These are phyloP conservation scores for Cercospora zeina DNA, from an alignment of 2,329 filamentous ascomycete species.

Conservation along the genomic window DNA sequence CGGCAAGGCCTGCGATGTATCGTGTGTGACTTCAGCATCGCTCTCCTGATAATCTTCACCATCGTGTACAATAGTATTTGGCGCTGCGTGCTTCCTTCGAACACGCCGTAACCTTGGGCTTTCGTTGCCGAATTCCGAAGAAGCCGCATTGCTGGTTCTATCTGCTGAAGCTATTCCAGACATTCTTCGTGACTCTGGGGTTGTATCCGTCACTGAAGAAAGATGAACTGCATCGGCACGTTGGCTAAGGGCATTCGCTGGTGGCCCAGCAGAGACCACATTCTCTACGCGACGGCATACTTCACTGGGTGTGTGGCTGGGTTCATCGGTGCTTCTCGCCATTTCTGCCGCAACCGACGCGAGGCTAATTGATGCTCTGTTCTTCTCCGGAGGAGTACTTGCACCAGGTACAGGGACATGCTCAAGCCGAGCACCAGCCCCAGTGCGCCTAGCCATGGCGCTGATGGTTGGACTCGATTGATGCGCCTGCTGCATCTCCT, in stretches of 20 bases:
- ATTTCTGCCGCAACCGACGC: background rate
- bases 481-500: slow-evolving; percentile 12
- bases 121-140: background rate
- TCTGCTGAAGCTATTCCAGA: background rate
- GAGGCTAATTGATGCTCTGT: background rate
- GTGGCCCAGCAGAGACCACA: background rate
- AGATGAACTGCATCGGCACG: background rate
- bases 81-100: background rate
- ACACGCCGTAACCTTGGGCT: background rate
- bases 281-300: background rate
- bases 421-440: background rate
- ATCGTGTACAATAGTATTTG: background rate
- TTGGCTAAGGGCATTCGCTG: background rate
- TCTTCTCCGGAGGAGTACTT: background rate
- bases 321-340: background rate
- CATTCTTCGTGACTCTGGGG: background rate
- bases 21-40: background rate
- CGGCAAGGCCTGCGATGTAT: background rate
- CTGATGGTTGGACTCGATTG: slow-evolving; percentile 4
- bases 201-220: background rate
- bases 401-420: background rate
- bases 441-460: background rate
- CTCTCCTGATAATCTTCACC: background rate
- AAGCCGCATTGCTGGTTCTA: background rate
- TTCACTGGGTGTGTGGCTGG: background rate